These are phyloP conservation scores for Hemileccinum impolitum DNA, from an alignment of 768 basidiomycete genomes.

Conservation along the genomic window DNA sequence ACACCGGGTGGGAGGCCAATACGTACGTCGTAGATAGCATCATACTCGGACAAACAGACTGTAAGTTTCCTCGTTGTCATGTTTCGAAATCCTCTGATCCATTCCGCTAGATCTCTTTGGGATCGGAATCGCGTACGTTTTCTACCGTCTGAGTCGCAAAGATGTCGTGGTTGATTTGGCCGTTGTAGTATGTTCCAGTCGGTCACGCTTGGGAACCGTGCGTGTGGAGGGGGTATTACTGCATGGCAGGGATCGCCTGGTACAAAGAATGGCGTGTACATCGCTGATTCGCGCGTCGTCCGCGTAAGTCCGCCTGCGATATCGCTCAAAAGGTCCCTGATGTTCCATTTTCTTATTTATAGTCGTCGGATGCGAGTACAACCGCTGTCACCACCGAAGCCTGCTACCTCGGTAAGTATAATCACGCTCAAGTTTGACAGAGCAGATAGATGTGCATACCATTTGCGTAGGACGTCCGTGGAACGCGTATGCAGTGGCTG, in stretches of 20 bases:
- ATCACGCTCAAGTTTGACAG: too few species aligned
- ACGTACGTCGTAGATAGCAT: conserved; percentile 61
- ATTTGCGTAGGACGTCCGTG: conserved; percentile 46
- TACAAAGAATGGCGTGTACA: conserved; percentile 50
- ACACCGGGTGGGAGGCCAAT: conserved; percentile 54
- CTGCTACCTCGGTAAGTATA: conserved; percentile 48
- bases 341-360: neutral
- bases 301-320: conserved; percentile 34
- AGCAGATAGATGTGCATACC: neutral
- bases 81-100: neutral
- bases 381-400: conserved; percentile 40
- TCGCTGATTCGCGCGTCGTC: conserved; percentile 52
- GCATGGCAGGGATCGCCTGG: conserved; percentile 55
- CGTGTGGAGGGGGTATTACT: conserved; percentile 60
- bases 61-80: conserved; percentile 31
- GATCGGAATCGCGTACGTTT: conserved; percentile 4
- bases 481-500: conserved; percentile 55
- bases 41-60: conserved; percentile 63
- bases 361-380: conserved; percentile 60
- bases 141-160: neutral
- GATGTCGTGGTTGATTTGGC: neutral
- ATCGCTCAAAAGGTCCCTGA: neutral
- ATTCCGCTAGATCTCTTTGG: conserved; percentile 14
- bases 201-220: conserved; percentile 57
- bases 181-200: conserved; percentile 55